Evolutionary conservation across 169 alveolate species (phyloP), one percentile per base, ranked within the genome.

Genomic region (Cryptosporidium canis): DNA sequence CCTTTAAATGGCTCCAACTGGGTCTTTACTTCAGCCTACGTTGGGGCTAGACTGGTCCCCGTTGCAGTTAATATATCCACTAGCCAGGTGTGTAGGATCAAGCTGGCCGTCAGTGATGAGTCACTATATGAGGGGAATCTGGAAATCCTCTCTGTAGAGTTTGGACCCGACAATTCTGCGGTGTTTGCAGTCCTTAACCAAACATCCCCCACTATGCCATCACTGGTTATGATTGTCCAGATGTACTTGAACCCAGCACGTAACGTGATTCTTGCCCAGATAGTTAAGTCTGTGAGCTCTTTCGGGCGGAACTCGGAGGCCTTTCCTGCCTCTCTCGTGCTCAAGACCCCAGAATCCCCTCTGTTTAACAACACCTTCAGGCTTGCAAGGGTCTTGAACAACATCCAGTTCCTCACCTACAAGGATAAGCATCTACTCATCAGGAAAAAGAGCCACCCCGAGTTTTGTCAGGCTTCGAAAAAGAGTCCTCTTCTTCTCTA

Each of bases 171-270:
- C 3, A 21, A 29, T 2, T 16, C 70, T 9, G 12, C 71, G 16
- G 33, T 55, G 3, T 77, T 31, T 35, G 70, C 72, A 37, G 24
- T 64, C 16, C 27, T 77, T 21, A 61, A 58, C 7, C 37, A 58
- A 27, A 0, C 66, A 24, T 77, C 87, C 2, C 87, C 87, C 3
- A 77, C 33, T n/a, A 77, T 77, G 63, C 87, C 87, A 11, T 77
- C 87, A n/a, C 37, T 77, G 55, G 61, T 63, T 0, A 77, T 77
- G 70, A 55, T 77, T 58, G 45, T 61, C 18, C 77, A 77, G 39
- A 77, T 77, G 55, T 3, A 24, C 16, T 16, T 77, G 55, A 58
- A 61, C 29, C 72, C 87, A 39, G 47, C 35, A 39, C 21, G 51
- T 29, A 55, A 56, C 31, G 37, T 77, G 35, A 58, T 77, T 58